phyloP scores from a whole-genome alignment of 192 early-diverging fungal species.

The Geosiphon pyriformis region DNA sequence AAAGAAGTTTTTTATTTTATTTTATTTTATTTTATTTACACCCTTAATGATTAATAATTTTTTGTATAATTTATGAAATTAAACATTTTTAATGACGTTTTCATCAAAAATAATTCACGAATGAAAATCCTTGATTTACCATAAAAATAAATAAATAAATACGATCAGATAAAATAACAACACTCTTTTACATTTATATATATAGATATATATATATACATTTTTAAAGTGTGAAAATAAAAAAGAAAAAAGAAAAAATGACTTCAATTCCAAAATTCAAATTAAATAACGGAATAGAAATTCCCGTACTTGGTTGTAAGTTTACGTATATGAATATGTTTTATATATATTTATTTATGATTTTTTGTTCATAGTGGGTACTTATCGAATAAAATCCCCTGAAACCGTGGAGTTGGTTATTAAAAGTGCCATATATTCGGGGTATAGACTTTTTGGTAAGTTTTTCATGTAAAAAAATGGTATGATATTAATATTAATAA shows the following conservation, averaged over 20 bases:
- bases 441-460: constrained; percentile 20
- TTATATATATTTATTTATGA: not conserved
- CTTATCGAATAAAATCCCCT: constrained; percentile 6
- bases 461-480: too few relatives aligned
- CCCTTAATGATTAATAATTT: too few relatives aligned
- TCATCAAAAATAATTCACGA: too few relatives aligned
- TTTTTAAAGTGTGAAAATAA: not conserved
- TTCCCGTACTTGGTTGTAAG: constrained; percentile 18
- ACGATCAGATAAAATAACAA: too few relatives aligned
- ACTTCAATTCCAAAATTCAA: constrained; percentile 10
- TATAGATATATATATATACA: not conserved
- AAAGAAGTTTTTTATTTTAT: too few relatives aligned
- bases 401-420: constrained; percentile 6
- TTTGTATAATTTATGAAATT: too few relatives aligned
- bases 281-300: constrained; percentile 19
- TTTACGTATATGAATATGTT: not conserved
- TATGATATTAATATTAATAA: not conserved
- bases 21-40: too few relatives aligned
- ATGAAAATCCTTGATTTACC: too few relatives aligned
- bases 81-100: too few relatives aligned
- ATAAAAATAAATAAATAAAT: too few relatives aligned
- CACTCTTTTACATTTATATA: too few relatives aligned
- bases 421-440: not conserved
- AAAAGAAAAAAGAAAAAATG: not conserved
- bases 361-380: constrained; percentile 8